Conservation (phyloP, 2,329 filamentous ascomycete species). For the Penicillium capsulatum region DNA sequence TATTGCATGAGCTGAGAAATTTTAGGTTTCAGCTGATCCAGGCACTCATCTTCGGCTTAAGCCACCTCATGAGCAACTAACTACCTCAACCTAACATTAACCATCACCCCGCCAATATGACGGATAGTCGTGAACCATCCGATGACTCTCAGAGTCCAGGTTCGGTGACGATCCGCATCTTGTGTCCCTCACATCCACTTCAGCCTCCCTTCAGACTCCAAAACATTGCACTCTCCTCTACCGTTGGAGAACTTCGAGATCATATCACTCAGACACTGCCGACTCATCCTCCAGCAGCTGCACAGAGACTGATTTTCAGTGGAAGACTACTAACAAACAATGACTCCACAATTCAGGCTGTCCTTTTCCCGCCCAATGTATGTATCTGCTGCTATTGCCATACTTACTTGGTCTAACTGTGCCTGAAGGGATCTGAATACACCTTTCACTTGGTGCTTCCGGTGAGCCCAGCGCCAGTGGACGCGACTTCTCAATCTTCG, state of each 20-base stretch:
- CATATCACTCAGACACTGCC: conserved; percentile 50
- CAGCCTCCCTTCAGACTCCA: conserved; percentile 34
- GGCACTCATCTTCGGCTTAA: too few relatives aligned
- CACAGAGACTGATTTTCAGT: conserved; percentile 57
- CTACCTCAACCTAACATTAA: neutral
- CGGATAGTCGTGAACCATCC: neutral
- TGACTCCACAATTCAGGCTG: conserved; percentile 45
- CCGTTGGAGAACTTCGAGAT: conserved; percentile 51
- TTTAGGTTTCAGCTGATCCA: too few relatives aligned
- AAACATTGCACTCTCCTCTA: conserved; percentile 40
- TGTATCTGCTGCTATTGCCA: conserved; percentile 27
- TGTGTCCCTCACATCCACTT: conserved; percentile 44
- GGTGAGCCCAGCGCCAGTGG: conserved; percentile 17
- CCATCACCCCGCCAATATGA: neutral
- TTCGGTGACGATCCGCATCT: conserved; percentile 33
- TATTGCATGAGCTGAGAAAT: too few relatives aligned
- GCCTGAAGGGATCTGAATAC: conserved; percentile 24
- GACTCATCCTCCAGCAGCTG: conserved; percentile 41
- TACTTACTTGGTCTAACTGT: neutral
- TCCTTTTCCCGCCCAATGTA: conserved; percentile 52
- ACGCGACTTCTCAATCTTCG: too few relatives aligned
- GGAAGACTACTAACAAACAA: conserved; percentile 52
- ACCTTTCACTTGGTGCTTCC: conserved; percentile 44
- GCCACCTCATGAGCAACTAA: neutral
- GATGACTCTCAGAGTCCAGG: neutral